Evolutionary conservation across 2,329 filamentous ascomycete genomes (phyloP).

Genomic region (Diplodia intermedia): DNA sequence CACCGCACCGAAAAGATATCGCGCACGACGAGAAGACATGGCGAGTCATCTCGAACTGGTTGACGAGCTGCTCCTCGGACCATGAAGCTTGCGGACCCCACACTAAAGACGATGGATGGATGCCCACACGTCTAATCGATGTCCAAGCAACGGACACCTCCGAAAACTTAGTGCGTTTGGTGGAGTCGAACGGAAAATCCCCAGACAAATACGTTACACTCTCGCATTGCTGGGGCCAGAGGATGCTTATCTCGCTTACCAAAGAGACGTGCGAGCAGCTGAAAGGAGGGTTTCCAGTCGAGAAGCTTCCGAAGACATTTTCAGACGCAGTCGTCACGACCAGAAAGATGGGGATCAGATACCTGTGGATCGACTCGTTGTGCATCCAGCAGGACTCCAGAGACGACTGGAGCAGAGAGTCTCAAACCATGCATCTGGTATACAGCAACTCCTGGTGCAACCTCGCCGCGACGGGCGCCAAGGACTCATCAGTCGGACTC

Average conservation of each 20-base stretch:
- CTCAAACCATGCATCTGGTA: neutral
- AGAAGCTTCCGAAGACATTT: slow-evolving; percentile 3
- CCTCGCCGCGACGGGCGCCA: neutral
- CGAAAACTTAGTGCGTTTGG: neutral
- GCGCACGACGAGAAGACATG: no score
- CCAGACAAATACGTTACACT: neutral
- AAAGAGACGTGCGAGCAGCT: neutral
- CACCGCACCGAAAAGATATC: no score
- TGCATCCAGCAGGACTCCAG: neutral
- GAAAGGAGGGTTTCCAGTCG: neutral
- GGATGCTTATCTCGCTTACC: neutral
- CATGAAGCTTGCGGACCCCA: no score
- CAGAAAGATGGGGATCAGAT: neutral
- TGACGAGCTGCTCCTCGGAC: no score
- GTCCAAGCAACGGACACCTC: neutral
- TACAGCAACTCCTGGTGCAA: neutral
- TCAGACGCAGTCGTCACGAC: neutral
- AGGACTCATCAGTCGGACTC: neutral
- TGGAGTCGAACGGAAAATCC: neutral
- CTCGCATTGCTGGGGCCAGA: neutral
- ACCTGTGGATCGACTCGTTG: neutral
- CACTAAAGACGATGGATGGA: no score
- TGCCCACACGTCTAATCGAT: neutral
- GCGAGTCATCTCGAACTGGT: no score
- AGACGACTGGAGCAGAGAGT: neutral